Percentiles rank a stretch among this genome's conserved stretches.
Evolutionary conservation across 78 protist genomes (phyloP).

Genomic region (Bodo saltans): DNA sequence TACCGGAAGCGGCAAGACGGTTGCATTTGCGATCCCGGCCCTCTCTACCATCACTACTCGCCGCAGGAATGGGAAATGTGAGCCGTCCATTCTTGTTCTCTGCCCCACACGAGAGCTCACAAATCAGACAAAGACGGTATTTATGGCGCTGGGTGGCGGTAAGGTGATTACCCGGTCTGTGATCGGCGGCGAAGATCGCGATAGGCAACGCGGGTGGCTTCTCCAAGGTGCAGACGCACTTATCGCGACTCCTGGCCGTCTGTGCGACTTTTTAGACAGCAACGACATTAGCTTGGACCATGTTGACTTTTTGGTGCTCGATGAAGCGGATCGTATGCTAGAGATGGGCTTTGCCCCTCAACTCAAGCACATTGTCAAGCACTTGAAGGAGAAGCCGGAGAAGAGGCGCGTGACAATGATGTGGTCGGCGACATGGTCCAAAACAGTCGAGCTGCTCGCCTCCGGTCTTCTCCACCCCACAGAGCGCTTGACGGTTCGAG

Average conservation of each 20-base stretch:
- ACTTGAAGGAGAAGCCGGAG: constrained; percentile 20
- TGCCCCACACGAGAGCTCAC: constrained; percentile 99
- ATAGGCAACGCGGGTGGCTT: constrained; percentile 60
- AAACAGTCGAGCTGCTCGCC: constrained; percentile 32
- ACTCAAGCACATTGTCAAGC: not conserved
- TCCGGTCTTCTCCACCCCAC: not conserved
- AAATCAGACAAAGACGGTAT: constrained; percentile 74
- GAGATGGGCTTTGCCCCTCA: constrained; percentile 53
- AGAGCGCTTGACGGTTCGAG: constrained; percentile 21
- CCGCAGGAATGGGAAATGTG: no score
- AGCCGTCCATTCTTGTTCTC: constrained; percentile 62
- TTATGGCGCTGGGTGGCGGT: not conserved
- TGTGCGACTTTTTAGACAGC: constrained; percentile 38
- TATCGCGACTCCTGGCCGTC: constrained; percentile 68
- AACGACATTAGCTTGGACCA: not conserved
- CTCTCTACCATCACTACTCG: not conserved
- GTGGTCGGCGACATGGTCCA: constrained; percentile 38
- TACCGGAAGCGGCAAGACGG: constrained; percentile 35
- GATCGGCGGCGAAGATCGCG: constrained; percentile 92
- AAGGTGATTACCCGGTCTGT: constrained; percentile 52
- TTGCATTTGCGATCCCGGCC: not conserved
- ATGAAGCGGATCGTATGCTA: constrained; percentile 59
- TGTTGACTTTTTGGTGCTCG: constrained; percentile 24
- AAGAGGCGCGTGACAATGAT: constrained; percentile 32
- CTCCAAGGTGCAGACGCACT: constrained; percentile 48